A percentile compares a stretch with the other conserved stretches of the same genome.
phyloP scores from a whole-genome alignment of 768 basidiomycete genomes.

The Rhizopogon sp. region DNA sequence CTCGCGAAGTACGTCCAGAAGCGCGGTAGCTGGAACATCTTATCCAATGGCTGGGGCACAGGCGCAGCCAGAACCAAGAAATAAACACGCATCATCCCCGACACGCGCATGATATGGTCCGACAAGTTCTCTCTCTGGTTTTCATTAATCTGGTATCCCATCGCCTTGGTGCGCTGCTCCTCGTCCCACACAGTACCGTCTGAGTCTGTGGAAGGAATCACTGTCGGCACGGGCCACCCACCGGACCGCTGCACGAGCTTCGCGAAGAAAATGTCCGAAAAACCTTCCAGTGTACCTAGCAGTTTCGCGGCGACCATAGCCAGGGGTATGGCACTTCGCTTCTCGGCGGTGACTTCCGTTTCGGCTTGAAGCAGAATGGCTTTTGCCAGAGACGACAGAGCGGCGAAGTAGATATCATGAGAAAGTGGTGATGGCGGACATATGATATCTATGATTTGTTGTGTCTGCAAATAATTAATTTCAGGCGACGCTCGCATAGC shows the following conservation, averaged over 20 bases:
- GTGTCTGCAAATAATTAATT: conserved; percentile 25
- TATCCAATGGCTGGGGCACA: conserved; percentile 37
- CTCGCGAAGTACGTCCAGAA: conserved; percentile 74
- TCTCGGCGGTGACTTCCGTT: conserved; percentile 87
- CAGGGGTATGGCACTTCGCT: conserved; percentile 78
- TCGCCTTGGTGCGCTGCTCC: conserved; percentile 40
- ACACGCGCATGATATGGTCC: conserved; percentile 63
- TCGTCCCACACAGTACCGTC: conserved; percentile 44
- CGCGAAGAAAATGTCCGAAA: conserved; percentile 76
- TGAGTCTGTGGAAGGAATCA: conserved; percentile 48
- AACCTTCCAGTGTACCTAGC: conserved; percentile 49
- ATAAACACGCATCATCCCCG: conserved; percentile 84
- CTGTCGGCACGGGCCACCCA: conserved; percentile 77
- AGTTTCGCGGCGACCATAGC: conserved; percentile 72
- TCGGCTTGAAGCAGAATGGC: conserved; percentile 88
- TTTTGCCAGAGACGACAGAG: conserved; percentile 86
- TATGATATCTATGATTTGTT: conserved; percentile 40
- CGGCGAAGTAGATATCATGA: conserved; percentile 58
- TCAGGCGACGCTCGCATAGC: conserved; percentile 7
- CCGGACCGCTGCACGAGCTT: conserved; percentile 85
- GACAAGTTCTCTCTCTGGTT: conserved; percentile 47
- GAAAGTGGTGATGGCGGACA: conserved; percentile 23
- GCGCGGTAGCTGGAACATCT: conserved; percentile 55
- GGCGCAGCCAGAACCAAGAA: conserved; percentile 56
- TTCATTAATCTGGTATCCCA: conserved; percentile 48